Percentiles rank a stretch among this genome's conserved stretches.
These are phyloP conservation scores for Hymenotorrendiella dingleyae DNA, from an alignment of 2,329 filamentous ascomycete genomes.

Conservation along the genomic window DNA sequence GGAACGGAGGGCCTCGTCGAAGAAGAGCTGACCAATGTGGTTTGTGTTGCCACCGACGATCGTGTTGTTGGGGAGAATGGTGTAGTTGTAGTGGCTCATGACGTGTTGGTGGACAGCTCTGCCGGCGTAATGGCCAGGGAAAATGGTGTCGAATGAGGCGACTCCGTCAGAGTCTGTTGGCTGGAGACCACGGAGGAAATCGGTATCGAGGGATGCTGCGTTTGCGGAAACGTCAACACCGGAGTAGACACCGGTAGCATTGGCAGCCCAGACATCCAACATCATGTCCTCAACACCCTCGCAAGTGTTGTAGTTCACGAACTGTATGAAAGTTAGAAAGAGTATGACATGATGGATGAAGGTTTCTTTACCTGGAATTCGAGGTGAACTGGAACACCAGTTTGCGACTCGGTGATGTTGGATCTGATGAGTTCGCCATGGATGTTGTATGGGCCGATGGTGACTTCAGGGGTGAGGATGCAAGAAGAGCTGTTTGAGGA, in stretches of 20 bases:
- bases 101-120: constrained; percentile 45
- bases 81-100: constrained; percentile 38
- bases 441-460: constrained; percentile 38
- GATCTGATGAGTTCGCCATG: constrained; percentile 44
- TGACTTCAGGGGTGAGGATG: constrained; percentile 30
- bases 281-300: constrained; percentile 42
- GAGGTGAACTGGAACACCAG: constrained; percentile 36
- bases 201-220: constrained; percentile 36
- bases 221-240: constrained; percentile 38
- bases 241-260: constrained; percentile 35
- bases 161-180: constrained; percentile 37
- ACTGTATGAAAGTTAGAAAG: too few species aligned
- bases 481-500: constrained; percentile 26
- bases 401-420: constrained; percentile 35
- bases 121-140: constrained; percentile 40
- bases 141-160: constrained; percentile 37
- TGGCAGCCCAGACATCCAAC: constrained; percentile 28
- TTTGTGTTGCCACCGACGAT: constrained; percentile 45
- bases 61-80: constrained; percentile 37
- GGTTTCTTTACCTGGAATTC: too few species aligned
- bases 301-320: constrained; percentile 50
- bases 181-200: constrained; percentile 38
- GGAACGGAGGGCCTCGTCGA: constrained; percentile 52
- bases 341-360: too few species aligned
- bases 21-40: constrained; percentile 61